A percentile compares a stretch with the other conserved stretches of the same genome.
Evolutionary conservation across 2,329 filamentous ascomycete genomes (phyloP).

Genomic region (Lachnum nothofagi): DNA sequence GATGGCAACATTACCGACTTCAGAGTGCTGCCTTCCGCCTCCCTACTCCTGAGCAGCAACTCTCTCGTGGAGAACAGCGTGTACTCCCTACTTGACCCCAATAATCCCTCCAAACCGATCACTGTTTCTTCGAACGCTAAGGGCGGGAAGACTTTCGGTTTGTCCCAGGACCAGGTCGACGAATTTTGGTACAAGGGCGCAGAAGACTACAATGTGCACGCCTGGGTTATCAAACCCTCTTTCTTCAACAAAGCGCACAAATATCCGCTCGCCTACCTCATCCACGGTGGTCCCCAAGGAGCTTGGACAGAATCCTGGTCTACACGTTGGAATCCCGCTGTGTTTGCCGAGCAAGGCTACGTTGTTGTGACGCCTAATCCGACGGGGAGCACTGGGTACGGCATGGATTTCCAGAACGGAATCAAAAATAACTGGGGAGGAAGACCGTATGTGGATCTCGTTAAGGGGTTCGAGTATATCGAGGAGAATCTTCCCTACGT

Average conservation of each 20-base stretch:
- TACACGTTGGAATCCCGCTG: constrained; percentile 78
- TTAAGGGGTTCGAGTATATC: constrained; percentile 71
- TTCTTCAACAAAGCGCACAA: constrained; percentile 62
- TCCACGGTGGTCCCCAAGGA: constrained; percentile 63
- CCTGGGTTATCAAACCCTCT: constrained; percentile 60
- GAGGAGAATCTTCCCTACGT: constrained; percentile 60
- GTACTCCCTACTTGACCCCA: constrained; percentile 48
- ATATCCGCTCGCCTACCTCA: constrained; percentile 73
- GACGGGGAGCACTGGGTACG: constrained; percentile 78
- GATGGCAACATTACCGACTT: constrained; percentile 53
- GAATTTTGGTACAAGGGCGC: constrained; percentile 68
- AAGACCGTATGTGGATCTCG: constrained; percentile 76
- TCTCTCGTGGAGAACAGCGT: constrained; percentile 68
- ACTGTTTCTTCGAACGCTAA: constrained; percentile 60
- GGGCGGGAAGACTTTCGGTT: constrained; percentile 60
- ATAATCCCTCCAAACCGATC: constrained; percentile 38
- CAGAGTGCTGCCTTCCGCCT: constrained; percentile 44
- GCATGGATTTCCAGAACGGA: constrained; percentile 69
- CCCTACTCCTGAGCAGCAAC: constrained; percentile 60
- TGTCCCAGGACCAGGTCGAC: constrained; percentile 57
- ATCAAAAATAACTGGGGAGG: constrained; percentile 82
- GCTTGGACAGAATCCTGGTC: constrained; percentile 39
- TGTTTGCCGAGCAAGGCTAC: constrained; percentile 85
- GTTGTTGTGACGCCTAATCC: constrained; percentile 77
- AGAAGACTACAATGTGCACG: constrained; percentile 60